A percentile compares a stretch with the other conserved stretches of the same genome.
phyloP scores from a whole-genome alignment of 371 early-diverging fungal genomes.

The Syncephalis plumigaleata region DNA sequence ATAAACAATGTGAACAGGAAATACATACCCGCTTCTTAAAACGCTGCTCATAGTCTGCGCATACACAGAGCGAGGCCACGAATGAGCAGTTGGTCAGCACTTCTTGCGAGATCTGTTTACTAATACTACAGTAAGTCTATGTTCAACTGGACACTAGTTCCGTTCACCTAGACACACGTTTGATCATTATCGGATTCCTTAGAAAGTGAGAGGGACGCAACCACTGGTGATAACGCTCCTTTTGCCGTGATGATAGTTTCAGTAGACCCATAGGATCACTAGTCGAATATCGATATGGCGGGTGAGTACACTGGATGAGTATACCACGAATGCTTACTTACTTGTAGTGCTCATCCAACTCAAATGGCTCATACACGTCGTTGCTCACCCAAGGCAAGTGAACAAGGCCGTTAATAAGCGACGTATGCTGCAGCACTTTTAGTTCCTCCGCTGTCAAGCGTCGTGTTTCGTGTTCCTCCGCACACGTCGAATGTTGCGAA shows the following conservation, averaged over 20 bases:
- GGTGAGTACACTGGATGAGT: neutral
- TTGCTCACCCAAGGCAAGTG: constrained; percentile 58
- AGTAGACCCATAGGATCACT: constrained; percentile 58
- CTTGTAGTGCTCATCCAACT: constrained; percentile 17
- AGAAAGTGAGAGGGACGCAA: constrained; percentile 58
- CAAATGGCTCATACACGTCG: constrained; percentile 44
- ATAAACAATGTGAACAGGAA: too few species aligned
- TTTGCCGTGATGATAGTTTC: constrained; percentile 55
- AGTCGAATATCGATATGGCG: neutral
- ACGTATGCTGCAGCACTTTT: constrained; percentile 41
- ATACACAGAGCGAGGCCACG: constrained; percentile 77
- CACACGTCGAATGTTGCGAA: too few species aligned
- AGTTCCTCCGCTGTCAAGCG: constrained; percentile 25
- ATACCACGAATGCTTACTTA: constrained; percentile 8
- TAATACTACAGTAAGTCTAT: neutral
- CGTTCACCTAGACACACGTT: constrained; percentile 39
- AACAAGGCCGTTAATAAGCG: constrained; percentile 45
- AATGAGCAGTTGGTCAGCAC: constrained; percentile 88
- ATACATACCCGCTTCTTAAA: constrained; percentile 43
- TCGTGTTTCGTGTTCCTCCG: neutral
- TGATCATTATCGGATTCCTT: constrained; percentile 41
- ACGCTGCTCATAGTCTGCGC: constrained; percentile 63
- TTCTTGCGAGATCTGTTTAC: constrained; percentile 49
- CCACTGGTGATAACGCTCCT: constrained; percentile 58
- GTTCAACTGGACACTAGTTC: too few species aligned